Conservation (phyloP, 1,139 yeast species). For the Geotrichum carabidarum region DNA sequence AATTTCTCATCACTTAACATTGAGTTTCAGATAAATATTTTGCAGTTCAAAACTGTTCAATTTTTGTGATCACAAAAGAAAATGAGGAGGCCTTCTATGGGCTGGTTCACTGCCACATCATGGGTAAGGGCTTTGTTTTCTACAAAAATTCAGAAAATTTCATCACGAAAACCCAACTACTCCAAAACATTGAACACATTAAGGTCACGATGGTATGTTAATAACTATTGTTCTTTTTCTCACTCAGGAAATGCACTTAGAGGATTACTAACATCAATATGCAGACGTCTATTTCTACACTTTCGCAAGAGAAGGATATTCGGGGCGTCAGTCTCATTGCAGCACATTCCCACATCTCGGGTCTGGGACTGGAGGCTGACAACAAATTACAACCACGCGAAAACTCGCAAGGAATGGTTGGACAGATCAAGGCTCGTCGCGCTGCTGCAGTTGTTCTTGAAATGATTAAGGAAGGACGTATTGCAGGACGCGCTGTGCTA, state of each 20-base stretch:
- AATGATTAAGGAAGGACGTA: constrained; percentile 89
- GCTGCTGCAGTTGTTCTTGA: constrained; percentile 93
- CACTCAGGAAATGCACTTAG: background rate
- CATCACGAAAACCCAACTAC: background rate
- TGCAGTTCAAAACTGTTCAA: too few species aligned
- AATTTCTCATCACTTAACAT: too few species aligned
- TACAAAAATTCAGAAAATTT: background rate
- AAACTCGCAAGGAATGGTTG: constrained; percentile 91
- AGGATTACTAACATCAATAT: background rate
- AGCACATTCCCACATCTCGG: constrained; percentile 94
- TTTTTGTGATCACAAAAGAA: too few species aligned
- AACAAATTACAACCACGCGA: constrained; percentile 80
- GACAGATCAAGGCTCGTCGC: constrained; percentile 87
- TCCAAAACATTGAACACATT: background rate
- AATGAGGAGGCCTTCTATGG: too few species aligned
- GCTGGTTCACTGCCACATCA: too few species aligned
- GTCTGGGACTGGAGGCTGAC: constrained; percentile 72
- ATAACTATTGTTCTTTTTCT: background rate
- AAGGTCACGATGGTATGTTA: background rate
- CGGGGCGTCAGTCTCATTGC: constrained; percentile 56
- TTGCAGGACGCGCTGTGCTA: constrained; percentile 94
- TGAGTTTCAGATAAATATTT: too few species aligned
- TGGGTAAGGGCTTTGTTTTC: too few species aligned
- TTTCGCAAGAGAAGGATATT: constrained; percentile 39
- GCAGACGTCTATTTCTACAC: constrained; percentile 31